Conservation (phyloP, 2,329 filamentous ascomycete species). For the Cladophialophora psammophila region DNA sequence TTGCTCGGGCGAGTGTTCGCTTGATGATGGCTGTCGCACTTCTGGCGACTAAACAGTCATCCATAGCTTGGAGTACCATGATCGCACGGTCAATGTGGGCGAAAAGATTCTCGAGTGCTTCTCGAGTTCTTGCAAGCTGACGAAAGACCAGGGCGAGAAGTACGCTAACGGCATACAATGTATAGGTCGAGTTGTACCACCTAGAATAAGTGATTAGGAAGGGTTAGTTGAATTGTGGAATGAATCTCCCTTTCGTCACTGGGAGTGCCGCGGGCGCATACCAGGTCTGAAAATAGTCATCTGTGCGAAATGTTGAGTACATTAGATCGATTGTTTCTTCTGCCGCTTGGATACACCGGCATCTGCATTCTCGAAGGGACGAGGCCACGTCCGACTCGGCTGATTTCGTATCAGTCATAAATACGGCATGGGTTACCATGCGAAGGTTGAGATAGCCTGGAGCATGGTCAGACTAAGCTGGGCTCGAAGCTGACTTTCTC, state of each 20-base stretch:
- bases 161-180: conserved; percentile 47
- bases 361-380: conserved; percentile 41
- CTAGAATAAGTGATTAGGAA: background rate
- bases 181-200: conserved; percentile 54
- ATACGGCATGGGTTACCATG: conserved; percentile 50
- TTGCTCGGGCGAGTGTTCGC: conserved; percentile 26
- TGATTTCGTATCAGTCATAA: conserved; percentile 21
- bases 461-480: background rate
- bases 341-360: conserved; percentile 47
- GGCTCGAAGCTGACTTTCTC: too few relatives aligned
- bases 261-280: background rate
- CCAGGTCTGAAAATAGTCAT: conserved; percentile 54
- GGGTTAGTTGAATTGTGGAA: too few relatives aligned
- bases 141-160: conserved; percentile 47
- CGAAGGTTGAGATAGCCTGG: conserved; percentile 51
- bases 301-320: conserved; percentile 49
- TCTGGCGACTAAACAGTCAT: conserved; percentile 51
- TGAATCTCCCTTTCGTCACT: too few relatives aligned
- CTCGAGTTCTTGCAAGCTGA: conserved; percentile 45
- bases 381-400: conserved; percentile 45
- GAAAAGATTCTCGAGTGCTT: conserved; percentile 43
- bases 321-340: conserved; percentile 51
- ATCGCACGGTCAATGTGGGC: conserved; percentile 49
- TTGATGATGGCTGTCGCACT: conserved; percentile 43
- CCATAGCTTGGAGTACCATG: conserved; percentile 52